Evolutionary conservation across 305 asterid species (phyloP).

Genomic region (Solanum hybrid): DNA sequence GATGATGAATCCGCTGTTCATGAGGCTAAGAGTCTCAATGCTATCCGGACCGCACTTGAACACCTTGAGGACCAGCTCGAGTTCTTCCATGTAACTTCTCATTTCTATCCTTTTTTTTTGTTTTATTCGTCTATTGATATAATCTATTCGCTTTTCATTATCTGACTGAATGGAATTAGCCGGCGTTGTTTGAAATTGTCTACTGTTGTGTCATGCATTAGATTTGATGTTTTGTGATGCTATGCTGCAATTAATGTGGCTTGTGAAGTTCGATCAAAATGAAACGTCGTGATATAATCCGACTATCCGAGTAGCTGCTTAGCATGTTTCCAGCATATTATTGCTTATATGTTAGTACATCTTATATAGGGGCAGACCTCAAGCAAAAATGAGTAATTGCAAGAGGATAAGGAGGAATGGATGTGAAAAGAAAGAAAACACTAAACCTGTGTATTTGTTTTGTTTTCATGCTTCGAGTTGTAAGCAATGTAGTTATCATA

Average conservation of each 20-base stretch:
- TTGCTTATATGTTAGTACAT: not conserved
- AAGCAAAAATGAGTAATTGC: not conserved
- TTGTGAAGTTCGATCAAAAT: not conserved
- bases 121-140: not conserved
- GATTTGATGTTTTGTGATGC: not conserved
- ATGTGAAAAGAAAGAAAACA: not conserved
- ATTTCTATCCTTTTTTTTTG: not conserved
- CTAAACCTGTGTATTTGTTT: not conserved
- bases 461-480: not conserved
- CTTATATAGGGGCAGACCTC: not conserved
- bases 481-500: not conserved
- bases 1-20: conserved; percentile 55
- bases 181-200: not conserved
- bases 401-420: not conserved
- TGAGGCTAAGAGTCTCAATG: conserved; percentile 80
- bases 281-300: not conserved
- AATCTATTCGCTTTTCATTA: not conserved
- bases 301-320: not conserved
- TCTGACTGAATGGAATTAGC: not conserved
- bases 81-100: conserved; percentile 54
- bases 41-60: conserved; percentile 82
- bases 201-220: not conserved
- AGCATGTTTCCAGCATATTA: not conserved
- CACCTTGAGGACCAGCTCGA: conserved; percentile 90
- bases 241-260: not conserved